A percentile compares a stretch with the other conserved stretches of the same genome.
These are phyloP conservation scores for Aspergillus ruber DNA, from an alignment of 2,329 filamentous ascomycete species.

Conservation along the genomic window DNA sequence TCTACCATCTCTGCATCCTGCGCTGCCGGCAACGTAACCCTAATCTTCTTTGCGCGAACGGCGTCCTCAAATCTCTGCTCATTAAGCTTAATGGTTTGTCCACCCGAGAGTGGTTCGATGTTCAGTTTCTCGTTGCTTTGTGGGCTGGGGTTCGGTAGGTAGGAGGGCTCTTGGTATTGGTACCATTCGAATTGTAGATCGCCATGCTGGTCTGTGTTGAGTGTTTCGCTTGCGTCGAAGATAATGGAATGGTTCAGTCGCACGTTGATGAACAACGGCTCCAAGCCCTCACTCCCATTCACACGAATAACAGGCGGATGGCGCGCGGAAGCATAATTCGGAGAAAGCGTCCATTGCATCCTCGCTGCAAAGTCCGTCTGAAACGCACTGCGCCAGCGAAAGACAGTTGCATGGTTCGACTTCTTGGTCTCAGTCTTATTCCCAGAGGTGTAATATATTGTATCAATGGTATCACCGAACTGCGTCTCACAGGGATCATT, in stretches of 20 bases:
- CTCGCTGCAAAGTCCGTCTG: constrained; percentile 47
- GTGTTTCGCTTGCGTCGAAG: not conserved
- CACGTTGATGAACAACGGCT: not conserved
- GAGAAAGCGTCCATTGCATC: constrained; percentile 41
- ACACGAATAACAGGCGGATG: constrained; percentile 15
- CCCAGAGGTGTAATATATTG: constrained; percentile 4
- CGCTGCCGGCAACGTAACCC: not conserved
- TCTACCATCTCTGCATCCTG: not conserved
- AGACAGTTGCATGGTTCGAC: constrained; percentile 45
- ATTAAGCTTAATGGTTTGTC: not conserved
- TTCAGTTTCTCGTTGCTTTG: not conserved
- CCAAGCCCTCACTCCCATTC: constrained; percentile 9
- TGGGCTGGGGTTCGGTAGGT: not conserved
- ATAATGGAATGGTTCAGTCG: not conserved
- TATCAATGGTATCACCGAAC: constrained; percentile 21
- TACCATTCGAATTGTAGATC: not conserved
- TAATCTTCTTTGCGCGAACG: not conserved
- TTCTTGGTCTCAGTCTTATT: constrained; percentile 28
- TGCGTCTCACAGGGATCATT: not conserved
- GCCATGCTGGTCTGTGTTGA: not conserved
- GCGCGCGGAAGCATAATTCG: constrained; percentile 13
- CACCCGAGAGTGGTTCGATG: not conserved
- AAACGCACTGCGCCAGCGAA: constrained; percentile 49
- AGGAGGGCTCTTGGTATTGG: not conserved
- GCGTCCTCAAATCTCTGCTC: not conserved